phyloP scores from a whole-genome alignment of 768 basidiomycete genomes.

The Lactarius hatsudake region DNA sequence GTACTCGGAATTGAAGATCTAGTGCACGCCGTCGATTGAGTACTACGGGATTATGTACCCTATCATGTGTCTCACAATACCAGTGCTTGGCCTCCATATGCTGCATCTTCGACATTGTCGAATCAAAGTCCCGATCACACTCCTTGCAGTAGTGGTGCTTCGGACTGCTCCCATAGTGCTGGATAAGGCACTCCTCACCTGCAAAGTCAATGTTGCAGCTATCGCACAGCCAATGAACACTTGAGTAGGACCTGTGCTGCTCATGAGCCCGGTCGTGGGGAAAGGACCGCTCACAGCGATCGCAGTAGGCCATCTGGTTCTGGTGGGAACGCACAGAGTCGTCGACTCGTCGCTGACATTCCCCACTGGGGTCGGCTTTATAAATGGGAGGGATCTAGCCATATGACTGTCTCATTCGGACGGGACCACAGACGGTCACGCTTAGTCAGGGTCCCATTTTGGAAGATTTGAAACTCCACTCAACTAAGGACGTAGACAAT shows the following conservation, averaged over 20 bases:
- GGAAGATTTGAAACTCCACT: too few relatives aligned
- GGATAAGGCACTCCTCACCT: background rate
- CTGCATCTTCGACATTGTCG: background rate
- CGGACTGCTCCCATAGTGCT: constrained; percentile 2
- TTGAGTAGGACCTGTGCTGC: background rate
- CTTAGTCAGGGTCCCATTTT: too few relatives aligned
- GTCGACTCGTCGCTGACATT: background rate
- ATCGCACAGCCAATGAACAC: constrained; percentile 6
- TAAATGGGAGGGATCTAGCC: background rate
- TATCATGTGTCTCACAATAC: constrained; percentile 7
- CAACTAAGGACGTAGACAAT: too few relatives aligned
- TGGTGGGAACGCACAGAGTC: background rate
- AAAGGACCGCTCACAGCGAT: constrained; percentile 8
- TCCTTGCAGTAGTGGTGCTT: constrained; percentile 3
- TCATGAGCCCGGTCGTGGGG: background rate
- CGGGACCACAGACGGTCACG: too few relatives aligned
- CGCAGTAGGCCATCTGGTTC: constrained; percentile 6
- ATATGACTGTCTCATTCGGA: too few relatives aligned
- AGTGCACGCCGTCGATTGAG: background rate
- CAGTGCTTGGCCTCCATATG: constrained; percentile 11
- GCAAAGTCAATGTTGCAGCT: constrained; percentile 8
- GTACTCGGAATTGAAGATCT: constrained; percentile 39
- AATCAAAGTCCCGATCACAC: constrained; percentile 3
- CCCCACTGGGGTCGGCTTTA: background rate
- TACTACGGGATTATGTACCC: background rate